Conservation (phyloP, 768 basidiomycete species). For the Coprinopsis strossmayeri region DNA sequence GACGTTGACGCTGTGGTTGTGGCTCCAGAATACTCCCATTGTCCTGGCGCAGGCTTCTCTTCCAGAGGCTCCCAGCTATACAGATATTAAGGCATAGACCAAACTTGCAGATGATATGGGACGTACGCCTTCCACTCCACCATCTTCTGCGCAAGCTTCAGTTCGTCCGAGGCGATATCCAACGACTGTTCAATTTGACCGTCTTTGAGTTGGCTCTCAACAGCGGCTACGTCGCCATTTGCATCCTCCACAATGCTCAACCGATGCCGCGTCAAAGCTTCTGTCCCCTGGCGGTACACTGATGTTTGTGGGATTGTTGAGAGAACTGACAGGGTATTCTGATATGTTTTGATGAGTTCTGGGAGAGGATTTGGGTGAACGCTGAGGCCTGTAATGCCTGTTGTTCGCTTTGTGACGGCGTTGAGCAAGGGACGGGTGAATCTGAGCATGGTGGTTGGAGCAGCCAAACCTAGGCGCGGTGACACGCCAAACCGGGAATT, state of each 20-base stretch:
- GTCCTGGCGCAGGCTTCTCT: conserved; percentile 72
- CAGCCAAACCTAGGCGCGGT: conserved; percentile 8
- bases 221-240: conserved; percentile 56
- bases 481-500: background rate
- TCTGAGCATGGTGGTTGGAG: conserved; percentile 57
- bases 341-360: conserved; percentile 66
- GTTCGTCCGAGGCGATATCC: conserved; percentile 77
- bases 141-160: conserved; percentile 73
- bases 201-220: conserved; percentile 72
- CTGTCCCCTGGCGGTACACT: conserved; percentile 85
- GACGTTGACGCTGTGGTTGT: conserved; percentile 32
- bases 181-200: conserved; percentile 86
- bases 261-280: conserved; percentile 78
- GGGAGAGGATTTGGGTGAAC: conserved; percentile 86
- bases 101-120: conserved; percentile 4
- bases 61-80: conserved; percentile 84
- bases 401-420: conserved; percentile 68
- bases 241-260: conserved; percentile 66
- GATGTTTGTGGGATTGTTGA: conserved; percentile 70
- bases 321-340: conserved; percentile 66
- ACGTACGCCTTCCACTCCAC: conserved; percentile 95
- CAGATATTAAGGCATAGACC: conserved; percentile 6
- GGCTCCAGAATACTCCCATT: conserved; percentile 82
- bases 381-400: conserved; percentile 77
- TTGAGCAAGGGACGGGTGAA: conserved; percentile 60